Evolutionary conservation across 495 filamentous ascomycete genomes (phyloP).

Genomic region (Penicillium coffeae): DNA sequence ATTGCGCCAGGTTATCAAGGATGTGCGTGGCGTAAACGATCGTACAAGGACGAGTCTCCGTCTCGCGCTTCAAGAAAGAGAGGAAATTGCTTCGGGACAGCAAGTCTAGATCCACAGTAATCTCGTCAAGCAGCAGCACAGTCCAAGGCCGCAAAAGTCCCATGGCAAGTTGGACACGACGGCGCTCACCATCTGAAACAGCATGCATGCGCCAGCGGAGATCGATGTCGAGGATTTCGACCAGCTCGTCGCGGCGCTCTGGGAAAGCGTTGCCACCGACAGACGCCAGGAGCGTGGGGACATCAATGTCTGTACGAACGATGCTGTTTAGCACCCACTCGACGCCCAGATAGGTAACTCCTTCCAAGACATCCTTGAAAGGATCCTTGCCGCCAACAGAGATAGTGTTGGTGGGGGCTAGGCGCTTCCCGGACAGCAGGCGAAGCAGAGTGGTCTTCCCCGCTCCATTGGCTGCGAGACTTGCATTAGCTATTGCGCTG

Average conservation of each 20-base stretch:
- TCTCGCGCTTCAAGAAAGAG: constrained; percentile 81
- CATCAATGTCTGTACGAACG: constrained; percentile 90
- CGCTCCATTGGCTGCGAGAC: constrained; percentile 75
- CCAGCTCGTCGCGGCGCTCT: constrained; percentile 77
- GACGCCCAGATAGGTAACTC: constrained; percentile 92
- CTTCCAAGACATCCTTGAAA: constrained; percentile 81
- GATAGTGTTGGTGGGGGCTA: constrained; percentile 72
- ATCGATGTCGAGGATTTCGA: constrained; percentile 88
- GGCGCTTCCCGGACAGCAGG: constrained; percentile 84
- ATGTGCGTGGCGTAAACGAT: constrained; percentile 99
- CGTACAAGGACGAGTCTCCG: constrained; percentile 73
- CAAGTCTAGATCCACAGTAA: constrained; percentile 94
- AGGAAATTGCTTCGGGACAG: constrained; percentile 80
- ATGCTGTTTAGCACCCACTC: constrained; percentile 99
- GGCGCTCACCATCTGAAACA: constrained; percentile 84
- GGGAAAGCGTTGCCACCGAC: constrained; percentile 84
- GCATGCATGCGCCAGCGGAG: constrained; percentile 90
- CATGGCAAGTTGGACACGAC: constrained; percentile 94
- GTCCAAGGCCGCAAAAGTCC: constrained; percentile 90
- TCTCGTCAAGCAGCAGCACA: constrained; percentile 88
- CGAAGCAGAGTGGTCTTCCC: constrained; percentile 96
- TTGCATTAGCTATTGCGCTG: constrained; percentile 1
- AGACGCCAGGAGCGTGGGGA: constrained; percentile 74
- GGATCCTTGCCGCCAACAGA: constrained; percentile 79
- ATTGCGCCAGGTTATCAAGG: constrained; percentile 83